These are phyloP conservation scores for Mycena venus DNA, from an alignment of 768 basidiomycete genomes.

Conservation along the genomic window DNA sequence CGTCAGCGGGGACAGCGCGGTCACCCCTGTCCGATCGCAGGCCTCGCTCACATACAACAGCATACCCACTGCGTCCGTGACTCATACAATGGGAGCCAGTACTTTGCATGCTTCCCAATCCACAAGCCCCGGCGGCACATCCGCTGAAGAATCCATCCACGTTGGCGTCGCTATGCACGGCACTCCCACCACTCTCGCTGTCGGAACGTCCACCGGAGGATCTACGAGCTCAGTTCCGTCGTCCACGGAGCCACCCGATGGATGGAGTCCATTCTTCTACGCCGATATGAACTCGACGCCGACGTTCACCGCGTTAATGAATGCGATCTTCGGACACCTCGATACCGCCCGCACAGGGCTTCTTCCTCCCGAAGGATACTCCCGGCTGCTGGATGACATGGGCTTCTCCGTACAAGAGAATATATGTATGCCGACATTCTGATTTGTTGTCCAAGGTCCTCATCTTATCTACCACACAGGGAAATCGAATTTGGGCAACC, in stretches of 20 bases:
- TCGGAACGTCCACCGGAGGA: background rate
- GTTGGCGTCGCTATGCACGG: background rate
- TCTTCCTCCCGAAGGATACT: slow-evolving; percentile 27
- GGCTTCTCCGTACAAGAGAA: slow-evolving; percentile 29
- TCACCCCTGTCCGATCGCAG: background rate
- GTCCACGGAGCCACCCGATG: background rate
- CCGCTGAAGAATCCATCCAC: background rate
- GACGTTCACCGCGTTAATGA: background rate
- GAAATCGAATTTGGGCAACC: slow-evolving; percentile 8
- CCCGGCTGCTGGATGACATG: slow-evolving; percentile 26
- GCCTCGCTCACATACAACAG: background rate
- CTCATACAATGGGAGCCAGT: too few relatives aligned
- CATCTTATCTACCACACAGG: background rate
- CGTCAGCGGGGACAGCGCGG: background rate
- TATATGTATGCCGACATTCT: slow-evolving; percentile 18
- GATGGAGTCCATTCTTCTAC: background rate
- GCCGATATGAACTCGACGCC: background rate
- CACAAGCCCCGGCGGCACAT: background rate
- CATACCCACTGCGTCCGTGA: background rate
- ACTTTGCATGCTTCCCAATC: background rate
- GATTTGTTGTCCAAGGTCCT: background rate
- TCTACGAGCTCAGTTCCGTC: background rate
- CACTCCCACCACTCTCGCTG: background rate
- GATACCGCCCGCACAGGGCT: slow-evolving; percentile 19
- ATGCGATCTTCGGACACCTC: slow-evolving; percentile 27